Evolutionary conservation across 768 basidiomycete genomes (phyloP).

Genomic region (Hortiboletus flavorubellus): DNA sequence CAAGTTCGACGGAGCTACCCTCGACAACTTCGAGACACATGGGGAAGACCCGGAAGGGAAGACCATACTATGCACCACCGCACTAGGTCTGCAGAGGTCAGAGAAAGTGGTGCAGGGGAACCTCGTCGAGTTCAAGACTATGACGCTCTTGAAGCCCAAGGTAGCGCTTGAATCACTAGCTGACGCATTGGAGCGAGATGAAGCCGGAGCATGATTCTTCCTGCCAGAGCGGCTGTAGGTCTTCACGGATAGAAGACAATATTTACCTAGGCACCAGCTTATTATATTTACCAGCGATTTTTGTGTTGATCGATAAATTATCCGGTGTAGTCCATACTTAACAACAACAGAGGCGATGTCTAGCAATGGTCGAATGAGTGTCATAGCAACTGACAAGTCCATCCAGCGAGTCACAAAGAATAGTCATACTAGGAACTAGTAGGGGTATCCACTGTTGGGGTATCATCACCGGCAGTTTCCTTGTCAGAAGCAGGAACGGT

Average conservation of each 20-base stretch:
- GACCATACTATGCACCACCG: conserved; percentile 52
- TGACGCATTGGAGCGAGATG: conserved; percentile 29
- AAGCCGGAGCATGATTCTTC: conserved; percentile 6
- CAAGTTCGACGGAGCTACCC: conserved; percentile 36
- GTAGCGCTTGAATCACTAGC: conserved; percentile 44
- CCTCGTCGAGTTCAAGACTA: conserved; percentile 45
- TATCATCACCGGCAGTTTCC: conserved; percentile 21
- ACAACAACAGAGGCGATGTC: conserved; percentile 3
- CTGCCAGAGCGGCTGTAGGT: neutral
- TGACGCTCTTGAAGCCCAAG: conserved; percentile 50
- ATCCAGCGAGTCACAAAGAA: neutral
- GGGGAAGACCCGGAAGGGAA: conserved; percentile 12
- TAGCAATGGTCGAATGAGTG: conserved; percentile 1
- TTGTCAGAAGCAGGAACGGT: conserved; percentile 20
- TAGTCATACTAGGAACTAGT: conserved; percentile 13
- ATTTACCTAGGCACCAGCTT: conserved; percentile 16
- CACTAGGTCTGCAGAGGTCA: conserved; percentile 46
- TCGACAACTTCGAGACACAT: conserved; percentile 44
- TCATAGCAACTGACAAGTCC: neutral
- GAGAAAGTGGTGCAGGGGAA: conserved; percentile 37
- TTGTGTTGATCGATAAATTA: conserved; percentile 25
- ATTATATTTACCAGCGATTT: conserved; percentile 26
- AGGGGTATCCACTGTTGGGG: conserved; percentile 24
- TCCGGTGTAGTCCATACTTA: conserved; percentile 7
- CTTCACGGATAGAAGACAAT: conserved; percentile 3